Base-by-base conservation (phyloP, 2,329 filamentous ascomycete genomes). In the Didymella exigua region DNA sequence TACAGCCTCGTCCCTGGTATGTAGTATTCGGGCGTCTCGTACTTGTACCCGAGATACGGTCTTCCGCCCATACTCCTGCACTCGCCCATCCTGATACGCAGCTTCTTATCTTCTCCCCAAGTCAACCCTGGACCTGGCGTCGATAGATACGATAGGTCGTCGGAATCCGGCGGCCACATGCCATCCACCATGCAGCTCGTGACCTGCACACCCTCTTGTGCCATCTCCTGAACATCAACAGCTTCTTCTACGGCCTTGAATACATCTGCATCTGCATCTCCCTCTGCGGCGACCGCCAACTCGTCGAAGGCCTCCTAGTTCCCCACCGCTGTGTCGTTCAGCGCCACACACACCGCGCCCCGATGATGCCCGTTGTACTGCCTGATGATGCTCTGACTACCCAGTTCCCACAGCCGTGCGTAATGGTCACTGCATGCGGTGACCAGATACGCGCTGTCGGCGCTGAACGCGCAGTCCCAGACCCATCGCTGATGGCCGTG, bases 281-380 rank as follows among this genome's bases (percentile, higher is more conserved):
- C 34, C 19, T 1, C 34, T n/a, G 30, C 13, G 14, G 11, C 13
- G 13, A 34, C 23, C 5, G 14, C 33, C 27, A 29, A 3, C 33
- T 34, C 33, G 11, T 23, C 11, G 34, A 23, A 14, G 4, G 6
- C 5, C n/a, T 30, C 40, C 54, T 60, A 75, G 49, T 71, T 71
- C 10, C 71, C 71, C n/a, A 77, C 69, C 6, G 75, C 75, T 11
- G 75, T 77, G 45, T 97, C 93, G 73, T 97, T 97, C 61, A 97
- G 79, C 13, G 93, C 93, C 31, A 97, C 93, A 70, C 93, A 96
- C 0, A 96, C 91, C 4, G 92, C 91, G 37, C 93, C 93, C 30
- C 93, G 84, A 73, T 97, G 93, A 72, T 97, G 93, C 6, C 93
- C 93, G 72, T 96, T 96, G 74, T 97, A 97, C 79, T 97, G 93